A percentile compares a stretch with the other conserved stretches of the same genome.
Evolutionary conservation across 495 filamentous ascomycete genomes (phyloP).

Genomic region (Daldinia vernicosa): DNA sequence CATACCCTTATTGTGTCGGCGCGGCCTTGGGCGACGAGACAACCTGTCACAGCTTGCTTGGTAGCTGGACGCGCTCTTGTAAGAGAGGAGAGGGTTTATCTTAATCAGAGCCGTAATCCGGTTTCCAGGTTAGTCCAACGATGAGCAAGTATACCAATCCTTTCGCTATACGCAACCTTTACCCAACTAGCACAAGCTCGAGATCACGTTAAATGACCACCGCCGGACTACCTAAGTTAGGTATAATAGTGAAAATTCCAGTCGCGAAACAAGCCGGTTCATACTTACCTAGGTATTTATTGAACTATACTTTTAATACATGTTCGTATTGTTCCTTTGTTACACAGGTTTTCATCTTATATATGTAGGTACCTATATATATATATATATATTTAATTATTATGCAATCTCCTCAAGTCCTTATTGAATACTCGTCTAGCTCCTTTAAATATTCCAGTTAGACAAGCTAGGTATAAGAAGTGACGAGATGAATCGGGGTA

Average conservation of each 20-base stretch:
- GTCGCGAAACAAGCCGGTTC: not conserved
- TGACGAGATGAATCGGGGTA: not conserved
- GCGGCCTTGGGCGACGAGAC: not conserved
- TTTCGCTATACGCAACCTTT: not conserved
- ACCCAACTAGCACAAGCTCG: not conserved
- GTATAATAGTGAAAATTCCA: not conserved
- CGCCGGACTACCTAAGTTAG: not conserved
- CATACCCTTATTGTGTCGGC: constrained; percentile 11
- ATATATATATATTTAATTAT: not conserved
- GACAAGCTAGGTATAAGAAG: not conserved
- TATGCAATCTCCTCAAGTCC: not conserved
- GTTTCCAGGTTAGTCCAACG: constrained; percentile 15
- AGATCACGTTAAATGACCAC: not conserved
- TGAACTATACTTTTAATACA: not conserved
- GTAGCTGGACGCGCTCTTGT: constrained; percentile 18
- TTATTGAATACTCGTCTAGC: not conserved
- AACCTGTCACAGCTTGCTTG: constrained; percentile 2
- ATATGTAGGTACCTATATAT: too few relatives aligned
- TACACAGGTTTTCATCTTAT: not conserved
- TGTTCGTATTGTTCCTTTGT: not conserved
- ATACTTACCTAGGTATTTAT: not conserved
- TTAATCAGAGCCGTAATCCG: constrained; percentile 23
- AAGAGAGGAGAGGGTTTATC: constrained; percentile 7
- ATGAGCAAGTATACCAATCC: constrained; percentile 3
- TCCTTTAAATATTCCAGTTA: not conserved